A percentile compares a stretch with the other conserved stretches of the same genome.
These are phyloP conservation scores for Carpinus fangiana DNA, from an alignment of 306 rosid genomes.

Conservation along the genomic window DNA sequence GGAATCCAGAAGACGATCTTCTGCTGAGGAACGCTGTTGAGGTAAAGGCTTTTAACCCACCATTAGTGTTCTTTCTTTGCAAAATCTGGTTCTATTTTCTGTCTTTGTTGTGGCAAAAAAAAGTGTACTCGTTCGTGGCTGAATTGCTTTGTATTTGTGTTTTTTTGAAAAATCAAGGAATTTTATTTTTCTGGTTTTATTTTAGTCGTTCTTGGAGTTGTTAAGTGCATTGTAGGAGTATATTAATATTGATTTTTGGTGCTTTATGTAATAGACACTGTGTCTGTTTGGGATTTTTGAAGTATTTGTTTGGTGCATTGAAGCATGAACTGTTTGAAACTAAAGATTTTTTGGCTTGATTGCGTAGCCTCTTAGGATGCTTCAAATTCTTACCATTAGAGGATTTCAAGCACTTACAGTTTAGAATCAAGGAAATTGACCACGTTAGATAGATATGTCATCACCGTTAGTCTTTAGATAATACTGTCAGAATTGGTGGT, in stretches of 20 bases:
- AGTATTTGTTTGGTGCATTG: background rate
- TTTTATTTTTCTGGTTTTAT: background rate
- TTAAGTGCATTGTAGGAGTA: background rate
- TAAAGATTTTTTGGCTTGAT: background rate
- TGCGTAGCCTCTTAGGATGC: background rate
- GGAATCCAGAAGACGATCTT: constrained; percentile 84
- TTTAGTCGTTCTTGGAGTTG: background rate
- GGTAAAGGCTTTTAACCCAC: constrained; percentile 42
- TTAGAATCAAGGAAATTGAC: background rate
- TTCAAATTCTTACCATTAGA: background rate
- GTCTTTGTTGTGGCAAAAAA: background rate
- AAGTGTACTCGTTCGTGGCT: background rate
- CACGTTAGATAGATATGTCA: background rate
- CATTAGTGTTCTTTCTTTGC: constrained; percentile 1
- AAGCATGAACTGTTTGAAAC: constrained; percentile 9
- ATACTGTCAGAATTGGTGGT: background rate
- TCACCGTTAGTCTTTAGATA: background rate
- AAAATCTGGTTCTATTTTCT: background rate
- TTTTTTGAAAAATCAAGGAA: background rate
- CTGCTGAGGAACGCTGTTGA: constrained; percentile 82
- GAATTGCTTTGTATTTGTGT: background rate
- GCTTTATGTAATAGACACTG: background rate
- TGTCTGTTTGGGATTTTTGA: background rate
- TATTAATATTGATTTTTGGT: background rate
- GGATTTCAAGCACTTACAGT: background rate